Evolutionary conservation across 306 rosid species (phyloP).

Genomic region (Acacia crassicarpa): DNA sequence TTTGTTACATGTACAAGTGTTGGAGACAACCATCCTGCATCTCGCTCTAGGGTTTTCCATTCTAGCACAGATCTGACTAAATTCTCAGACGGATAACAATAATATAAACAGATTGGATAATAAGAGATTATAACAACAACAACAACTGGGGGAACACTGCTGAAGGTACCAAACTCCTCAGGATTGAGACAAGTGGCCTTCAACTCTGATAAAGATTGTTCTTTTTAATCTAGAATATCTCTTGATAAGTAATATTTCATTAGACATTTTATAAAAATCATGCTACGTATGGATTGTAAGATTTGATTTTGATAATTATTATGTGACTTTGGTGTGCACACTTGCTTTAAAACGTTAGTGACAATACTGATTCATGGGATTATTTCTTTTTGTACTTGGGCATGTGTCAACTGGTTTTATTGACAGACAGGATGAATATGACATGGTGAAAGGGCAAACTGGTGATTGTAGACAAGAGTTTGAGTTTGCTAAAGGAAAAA

Average conservation of each 20-base stretch:
- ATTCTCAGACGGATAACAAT: background rate
- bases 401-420: constrained; percentile 40
- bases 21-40: background rate
- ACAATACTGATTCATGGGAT: constrained; percentile 18
- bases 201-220: background rate
- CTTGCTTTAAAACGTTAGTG: background rate
- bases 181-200: background rate
- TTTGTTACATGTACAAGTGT: background rate
- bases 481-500: constrained; percentile 41
- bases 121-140: background rate
- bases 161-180: background rate
- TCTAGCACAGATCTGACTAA: background rate
- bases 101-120: background rate
- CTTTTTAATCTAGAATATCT: background rate
- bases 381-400: constrained; percentile 35
- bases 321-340: background rate
- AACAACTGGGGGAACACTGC: background rate
- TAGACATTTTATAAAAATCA: background rate
- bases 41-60: background rate
- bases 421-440: constrained; percentile 60
- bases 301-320: constrained; percentile 7
- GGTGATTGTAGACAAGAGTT: constrained; percentile 43
- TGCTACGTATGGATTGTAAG: constrained; percentile 6
- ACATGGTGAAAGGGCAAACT: constrained; percentile 38
- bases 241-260: background rate